phyloP scores from a whole-genome alignment of 352 stramenopile genomes.

The Phytophthora hybrid region DNA sequence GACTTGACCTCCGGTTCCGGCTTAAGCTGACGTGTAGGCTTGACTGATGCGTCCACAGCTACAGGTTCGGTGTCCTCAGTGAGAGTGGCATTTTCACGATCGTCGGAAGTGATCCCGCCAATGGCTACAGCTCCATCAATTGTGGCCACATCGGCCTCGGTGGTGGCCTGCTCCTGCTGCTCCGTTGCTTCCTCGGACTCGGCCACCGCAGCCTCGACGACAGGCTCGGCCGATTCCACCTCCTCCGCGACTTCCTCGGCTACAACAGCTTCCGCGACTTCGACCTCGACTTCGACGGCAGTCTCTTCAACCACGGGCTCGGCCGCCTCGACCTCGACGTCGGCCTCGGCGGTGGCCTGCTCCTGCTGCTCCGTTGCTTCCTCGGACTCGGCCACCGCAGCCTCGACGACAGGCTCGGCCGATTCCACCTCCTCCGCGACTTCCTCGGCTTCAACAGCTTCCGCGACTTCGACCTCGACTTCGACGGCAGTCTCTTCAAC shows the following conservation, averaged over 20 bases:
- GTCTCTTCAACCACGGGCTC: too few species aligned
- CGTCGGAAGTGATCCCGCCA: not conserved
- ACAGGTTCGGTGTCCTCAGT: not conserved
- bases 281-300: too few species aligned
- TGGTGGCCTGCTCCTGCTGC: not conserved
- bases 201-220: not conserved
- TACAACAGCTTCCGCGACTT: not conserved
- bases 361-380: not conserved
- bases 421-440: not conserved
- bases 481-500: too few species aligned
- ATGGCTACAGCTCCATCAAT: not conserved
- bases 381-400: not conserved
- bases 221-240: not conserved
- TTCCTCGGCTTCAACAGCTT: too few species aligned
- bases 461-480: not conserved
- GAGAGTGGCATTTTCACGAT: constrained; percentile 13
- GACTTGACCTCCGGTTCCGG: constrained; percentile 1
- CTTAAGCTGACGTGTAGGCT: not conserved
- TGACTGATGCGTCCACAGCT: not conserved
- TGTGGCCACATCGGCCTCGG: not conserved
- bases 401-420: constrained; percentile 4
- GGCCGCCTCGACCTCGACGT: too few species aligned
- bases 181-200: not conserved
- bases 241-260: constrained; percentile 3
- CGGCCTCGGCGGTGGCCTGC: not conserved